These are phyloP conservation scores for Harringtonia aguacate DNA, from an alignment of 2,329 filamentous ascomycete genomes.

Conservation along the genomic window DNA sequence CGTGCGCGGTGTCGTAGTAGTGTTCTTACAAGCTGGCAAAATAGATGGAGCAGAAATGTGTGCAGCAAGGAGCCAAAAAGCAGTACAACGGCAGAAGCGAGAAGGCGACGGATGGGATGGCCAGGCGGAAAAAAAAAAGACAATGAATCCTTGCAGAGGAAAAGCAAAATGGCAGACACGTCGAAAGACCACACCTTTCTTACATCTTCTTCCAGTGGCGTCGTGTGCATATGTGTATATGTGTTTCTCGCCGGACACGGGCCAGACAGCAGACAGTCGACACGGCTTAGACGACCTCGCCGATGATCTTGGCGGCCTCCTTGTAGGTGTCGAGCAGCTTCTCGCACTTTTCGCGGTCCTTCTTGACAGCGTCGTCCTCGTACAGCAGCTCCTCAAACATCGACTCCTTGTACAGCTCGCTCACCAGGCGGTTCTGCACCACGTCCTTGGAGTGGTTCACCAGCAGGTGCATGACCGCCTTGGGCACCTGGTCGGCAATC, in stretches of 20 bases:
- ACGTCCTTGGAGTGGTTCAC: constrained; percentile 98
- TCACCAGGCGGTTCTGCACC: constrained; percentile 92
- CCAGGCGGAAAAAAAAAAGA: background rate
- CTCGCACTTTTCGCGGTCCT: constrained; percentile 76
- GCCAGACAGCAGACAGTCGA: no score
- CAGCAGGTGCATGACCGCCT: constrained; percentile 96
- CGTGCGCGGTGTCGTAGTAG: background rate
- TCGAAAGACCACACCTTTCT: no score
- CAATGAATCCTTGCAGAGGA: no score
- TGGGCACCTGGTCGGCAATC: constrained; percentile 97
- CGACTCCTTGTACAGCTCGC: constrained; percentile 85
- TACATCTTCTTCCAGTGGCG: no score
- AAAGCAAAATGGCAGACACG: no score
- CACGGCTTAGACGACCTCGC: constrained; percentile 68
- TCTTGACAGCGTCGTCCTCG: constrained; percentile 95
- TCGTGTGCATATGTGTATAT: background rate
- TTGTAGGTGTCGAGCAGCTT: constrained; percentile 90
- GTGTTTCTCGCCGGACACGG: no score
- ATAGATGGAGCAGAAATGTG: background rate
- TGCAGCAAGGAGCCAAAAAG: no score
- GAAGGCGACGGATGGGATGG: no score
- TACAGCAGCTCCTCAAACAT: constrained; percentile 90
- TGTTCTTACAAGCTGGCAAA: background rate
- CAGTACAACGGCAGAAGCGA: no score
- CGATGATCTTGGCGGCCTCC: constrained; percentile 95